phyloP scores from a whole-genome alignment of 2,329 filamentous ascomycete genomes.

The Thelonectria discophora region DNA sequence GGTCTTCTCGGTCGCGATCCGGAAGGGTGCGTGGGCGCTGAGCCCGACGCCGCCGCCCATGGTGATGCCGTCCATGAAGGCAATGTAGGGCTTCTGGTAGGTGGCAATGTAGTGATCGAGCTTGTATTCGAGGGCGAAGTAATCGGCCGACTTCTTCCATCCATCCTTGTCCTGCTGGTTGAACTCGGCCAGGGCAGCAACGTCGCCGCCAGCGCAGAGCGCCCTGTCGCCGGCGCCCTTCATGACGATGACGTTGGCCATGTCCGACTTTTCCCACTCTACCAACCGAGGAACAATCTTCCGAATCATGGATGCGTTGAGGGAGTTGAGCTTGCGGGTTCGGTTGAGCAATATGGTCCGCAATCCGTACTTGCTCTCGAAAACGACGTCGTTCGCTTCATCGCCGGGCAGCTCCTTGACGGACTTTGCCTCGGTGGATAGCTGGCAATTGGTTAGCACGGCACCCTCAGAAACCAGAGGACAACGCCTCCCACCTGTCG shows the following conservation, averaged over 20 bases:
- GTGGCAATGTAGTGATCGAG: conserved; percentile 96
- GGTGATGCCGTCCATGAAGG: conserved; percentile 97
- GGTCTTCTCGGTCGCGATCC: conserved; percentile 95
- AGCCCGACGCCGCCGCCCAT: conserved; percentile 98
- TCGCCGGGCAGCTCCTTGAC: conserved; percentile 71
- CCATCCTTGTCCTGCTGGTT: conserved; percentile 76
- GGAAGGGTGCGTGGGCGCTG: conserved; percentile 92
- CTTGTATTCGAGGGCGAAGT: conserved; percentile 95
- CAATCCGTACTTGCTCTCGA: conserved; percentile 87
- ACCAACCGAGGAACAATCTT: conserved; percentile 90
- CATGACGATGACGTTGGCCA: conserved; percentile 92
- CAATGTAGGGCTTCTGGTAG: conserved; percentile 90
- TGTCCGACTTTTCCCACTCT: conserved; percentile 94
- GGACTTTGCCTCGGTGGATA: conserved; percentile 47
- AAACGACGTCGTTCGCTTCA: conserved; percentile 89
- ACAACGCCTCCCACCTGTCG: conserved; percentile 40
- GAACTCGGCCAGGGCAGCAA: conserved; percentile 77
- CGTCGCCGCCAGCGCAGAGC: conserved; percentile 94
- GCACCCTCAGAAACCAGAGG: background rate
- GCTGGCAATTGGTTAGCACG: conserved; percentile 38
- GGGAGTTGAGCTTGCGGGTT: conserved; percentile 88
- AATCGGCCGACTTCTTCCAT: conserved; percentile 78
- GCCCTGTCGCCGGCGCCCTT: conserved; percentile 87
- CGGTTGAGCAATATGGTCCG: conserved; percentile 95
- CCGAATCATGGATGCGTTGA: conserved; percentile 92